Percentiles rank a stretch among this genome's conserved stretches.
phyloP scores from a whole-genome alignment of 2,329 filamentous ascomycete genomes.

The Kalaharituber pfeilii region DNA sequence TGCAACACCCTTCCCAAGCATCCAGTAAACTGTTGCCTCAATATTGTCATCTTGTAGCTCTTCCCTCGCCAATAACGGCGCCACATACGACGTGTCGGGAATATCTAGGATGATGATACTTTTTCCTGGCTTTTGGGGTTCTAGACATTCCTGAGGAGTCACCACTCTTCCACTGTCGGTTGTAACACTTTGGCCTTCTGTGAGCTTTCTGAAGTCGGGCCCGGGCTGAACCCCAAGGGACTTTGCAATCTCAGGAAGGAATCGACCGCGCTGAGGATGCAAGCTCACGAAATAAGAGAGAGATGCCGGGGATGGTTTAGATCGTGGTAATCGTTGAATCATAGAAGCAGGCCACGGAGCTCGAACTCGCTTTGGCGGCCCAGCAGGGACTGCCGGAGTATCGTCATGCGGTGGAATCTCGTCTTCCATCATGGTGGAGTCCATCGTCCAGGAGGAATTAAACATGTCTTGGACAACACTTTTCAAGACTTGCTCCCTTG shows the following conservation, averaged over 20 bases:
- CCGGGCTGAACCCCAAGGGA: slow-evolving; percentile 46
- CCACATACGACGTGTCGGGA: slow-evolving; percentile 51
- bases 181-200: slow-evolving; percentile 44
- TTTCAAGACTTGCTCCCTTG: slow-evolving; percentile 14
- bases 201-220: slow-evolving; percentile 41
- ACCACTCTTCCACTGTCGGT: slow-evolving; percentile 50
- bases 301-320: slow-evolving; percentile 46
- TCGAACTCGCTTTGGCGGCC: slow-evolving; percentile 11
- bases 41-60: slow-evolving; percentile 56
- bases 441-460: slow-evolving; percentile 20
- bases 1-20: slow-evolving; percentile 51
- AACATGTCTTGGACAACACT: slow-evolving; percentile 25
- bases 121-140: slow-evolving; percentile 44
- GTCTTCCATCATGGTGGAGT: slow-evolving; percentile 10
- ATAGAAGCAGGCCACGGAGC: slow-evolving; percentile 59
- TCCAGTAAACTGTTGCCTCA: slow-evolving; percentile 54
- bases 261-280: slow-evolving; percentile 62
- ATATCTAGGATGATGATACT: slow-evolving; percentile 70
- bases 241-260: slow-evolving; percentile 48
- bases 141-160: slow-evolving; percentile 76
- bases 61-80: slow-evolving; percentile 47
- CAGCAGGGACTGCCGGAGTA: not conserved
- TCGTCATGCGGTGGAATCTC: not conserved
- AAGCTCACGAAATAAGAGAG: slow-evolving; percentile 76
- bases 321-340: slow-evolving; percentile 48